These are phyloP conservation scores for Chaetomiaceae sp. DNA, from an alignment of 2,329 filamentous ascomycete species.

Conservation along the genomic window DNA sequence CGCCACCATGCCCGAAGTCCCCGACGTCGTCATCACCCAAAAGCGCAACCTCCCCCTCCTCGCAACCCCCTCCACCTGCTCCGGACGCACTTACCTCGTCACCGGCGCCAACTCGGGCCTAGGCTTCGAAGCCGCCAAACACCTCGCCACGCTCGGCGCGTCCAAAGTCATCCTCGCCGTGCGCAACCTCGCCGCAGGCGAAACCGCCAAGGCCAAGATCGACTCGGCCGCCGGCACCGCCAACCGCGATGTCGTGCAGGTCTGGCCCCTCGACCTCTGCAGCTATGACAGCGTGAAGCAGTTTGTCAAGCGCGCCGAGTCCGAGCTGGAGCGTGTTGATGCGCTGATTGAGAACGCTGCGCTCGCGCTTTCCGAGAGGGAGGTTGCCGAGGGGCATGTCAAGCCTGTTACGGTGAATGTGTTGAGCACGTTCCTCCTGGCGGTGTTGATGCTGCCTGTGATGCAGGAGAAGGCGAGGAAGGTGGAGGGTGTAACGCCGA, in stretches of 20 bases:
- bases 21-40: background rate
- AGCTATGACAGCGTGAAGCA: slow-evolving; percentile 37
- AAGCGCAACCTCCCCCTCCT: slow-evolving; percentile 16
- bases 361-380: background rate
- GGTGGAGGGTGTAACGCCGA: slow-evolving; percentile 7
- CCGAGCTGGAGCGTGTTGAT: slow-evolving; percentile 12
- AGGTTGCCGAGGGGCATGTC: slow-evolving; percentile 14
- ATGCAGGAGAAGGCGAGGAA: slow-evolving; percentile 25
- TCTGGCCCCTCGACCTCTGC: slow-evolving; percentile 40
- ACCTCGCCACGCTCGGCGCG: slow-evolving; percentile 35
- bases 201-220: slow-evolving; percentile 31
- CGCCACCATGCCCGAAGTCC: background rate
- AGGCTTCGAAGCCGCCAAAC: slow-evolving; percentile 37
- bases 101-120: slow-evolving; percentile 43
- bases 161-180: slow-evolving; percentile 40
- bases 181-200: slow-evolving; percentile 32
- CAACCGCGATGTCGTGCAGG: slow-evolving; percentile 16
- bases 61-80: background rate
- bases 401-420: slow-evolving; percentile 30
- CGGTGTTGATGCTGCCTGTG: slow-evolving; percentile 29
- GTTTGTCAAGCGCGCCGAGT: slow-evolving; percentile 35
- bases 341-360: slow-evolving; percentile 16
- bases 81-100: slow-evolving; percentile 33
- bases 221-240: background rate
- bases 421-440: slow-evolving; percentile 30